A percentile compares a stretch with the other conserved stretches of the same genome.
Conservation (phyloP, 2,329 filamentous ascomycete species). For the Sporothrix curviconia region DNA sequence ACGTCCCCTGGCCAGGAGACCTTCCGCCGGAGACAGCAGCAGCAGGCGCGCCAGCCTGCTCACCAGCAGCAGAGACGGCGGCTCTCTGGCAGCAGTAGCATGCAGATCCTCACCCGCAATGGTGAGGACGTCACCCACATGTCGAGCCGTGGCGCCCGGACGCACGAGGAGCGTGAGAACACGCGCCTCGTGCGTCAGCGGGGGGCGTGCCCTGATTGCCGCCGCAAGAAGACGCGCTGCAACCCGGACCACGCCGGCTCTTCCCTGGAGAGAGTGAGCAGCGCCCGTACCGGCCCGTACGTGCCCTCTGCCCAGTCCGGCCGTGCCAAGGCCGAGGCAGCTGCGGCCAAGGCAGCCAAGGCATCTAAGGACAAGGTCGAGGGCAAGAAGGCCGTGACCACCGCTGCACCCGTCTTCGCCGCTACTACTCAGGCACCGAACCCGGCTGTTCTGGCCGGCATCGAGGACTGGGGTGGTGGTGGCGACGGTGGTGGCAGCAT, state of each 20-base stretch:
- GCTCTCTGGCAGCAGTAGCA: constrained; percentile 29
- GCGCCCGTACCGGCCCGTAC: constrained; percentile 15
- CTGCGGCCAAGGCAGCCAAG: constrained; percentile 10
- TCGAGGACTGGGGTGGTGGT: constrained; percentile 4
- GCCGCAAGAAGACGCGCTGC: constrained; percentile 57
- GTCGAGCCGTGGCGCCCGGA: constrained; percentile 56
- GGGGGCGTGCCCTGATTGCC: constrained; percentile 59
- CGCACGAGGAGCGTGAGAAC: constrained; percentile 61
- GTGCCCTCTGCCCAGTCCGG: constrained; percentile 8
- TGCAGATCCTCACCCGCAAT: constrained; percentile 61
- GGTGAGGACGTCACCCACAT: constrained; percentile 57
- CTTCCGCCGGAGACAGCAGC: background rate
- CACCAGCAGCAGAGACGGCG: background rate
- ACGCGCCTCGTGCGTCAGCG: constrained; percentile 61
- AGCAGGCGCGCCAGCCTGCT: background rate
- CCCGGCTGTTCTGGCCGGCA: constrained; percentile 2
- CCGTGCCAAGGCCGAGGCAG: constrained; percentile 11
- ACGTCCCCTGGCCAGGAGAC: constrained; percentile 36
- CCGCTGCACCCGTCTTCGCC: constrained; percentile 2
- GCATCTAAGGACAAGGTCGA: constrained; percentile 13
- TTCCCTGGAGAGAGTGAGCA: background rate
- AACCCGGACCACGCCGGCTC: constrained; percentile 48
- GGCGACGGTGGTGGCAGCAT: background rate
- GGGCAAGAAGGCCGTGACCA: constrained; percentile 13
- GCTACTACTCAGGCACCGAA: background rate